A percentile compares a stretch with the other conserved stretches of the same genome.
Evolutionary conservation across 805 yeast genomes (phyloP).

Genomic region (Jamesozyma lodderae): DNA sequence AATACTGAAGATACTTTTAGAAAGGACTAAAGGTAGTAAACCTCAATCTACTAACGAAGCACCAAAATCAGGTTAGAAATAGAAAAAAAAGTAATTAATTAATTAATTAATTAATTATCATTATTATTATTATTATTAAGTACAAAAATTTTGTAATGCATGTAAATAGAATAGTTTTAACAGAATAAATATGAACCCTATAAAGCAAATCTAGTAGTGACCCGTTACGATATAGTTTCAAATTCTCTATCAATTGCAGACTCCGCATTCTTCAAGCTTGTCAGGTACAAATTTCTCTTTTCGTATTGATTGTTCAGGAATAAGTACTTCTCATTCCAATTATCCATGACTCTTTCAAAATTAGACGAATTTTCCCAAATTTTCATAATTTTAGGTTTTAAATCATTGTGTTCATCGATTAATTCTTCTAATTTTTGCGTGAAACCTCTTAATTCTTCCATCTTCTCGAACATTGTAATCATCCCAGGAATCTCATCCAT

Average conservation of each 20-base stretch:
- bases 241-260: too few relatives aligned
- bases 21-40: slow-evolving; percentile 29
- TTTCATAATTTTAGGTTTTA: slow-evolving; percentile 31
- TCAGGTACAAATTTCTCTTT: slow-evolving; percentile 29
- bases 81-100: neutral
- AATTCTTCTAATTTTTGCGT: slow-evolving; percentile 32
- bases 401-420: slow-evolving; percentile 37
- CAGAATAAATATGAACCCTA: too few relatives aligned
- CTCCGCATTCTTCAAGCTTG: too few relatives aligned
- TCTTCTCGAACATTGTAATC: slow-evolving; percentile 7
- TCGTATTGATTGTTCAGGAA: slow-evolving; percentile 31
- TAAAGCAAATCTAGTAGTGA: too few relatives aligned
- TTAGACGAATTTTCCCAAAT: slow-evolving; percentile 26
- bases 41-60: too few relatives aligned
- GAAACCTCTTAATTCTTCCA: slow-evolving; percentile 30
- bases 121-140: neutral
- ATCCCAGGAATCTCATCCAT: slow-evolving; percentile 5
- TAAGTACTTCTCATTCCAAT: slow-evolving; percentile 36
- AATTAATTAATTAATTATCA: neutral
- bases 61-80: neutral
- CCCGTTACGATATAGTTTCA: too few relatives aligned
- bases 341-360: slow-evolving; percentile 31
- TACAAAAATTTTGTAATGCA: neutral
- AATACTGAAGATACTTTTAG: slow-evolving; percentile 56
- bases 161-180: neutral